Base-by-base conservation (phyloP, 345 rosid genomes). In the Linum tenue region DNA sequence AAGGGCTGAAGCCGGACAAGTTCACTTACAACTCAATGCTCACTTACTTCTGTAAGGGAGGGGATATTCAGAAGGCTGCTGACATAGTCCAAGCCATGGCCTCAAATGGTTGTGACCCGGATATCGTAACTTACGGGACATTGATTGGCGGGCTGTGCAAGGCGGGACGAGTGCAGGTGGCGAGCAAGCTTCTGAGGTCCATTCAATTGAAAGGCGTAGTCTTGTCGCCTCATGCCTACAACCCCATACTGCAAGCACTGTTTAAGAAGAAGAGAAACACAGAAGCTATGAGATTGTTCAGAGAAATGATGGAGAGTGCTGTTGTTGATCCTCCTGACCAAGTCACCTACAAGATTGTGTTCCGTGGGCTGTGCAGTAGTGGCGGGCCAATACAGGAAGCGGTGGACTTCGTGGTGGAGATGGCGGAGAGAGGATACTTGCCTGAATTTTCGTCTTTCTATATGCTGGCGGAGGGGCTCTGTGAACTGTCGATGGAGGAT, bases 331-430 rank as follows among this genome's bases (percentile, higher is more conserved):
- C 83, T 67, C 91, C 91, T 0, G 92, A 87, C 68, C 86, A 84
- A 37, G 62, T 84, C 9, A 76, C 92, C 14, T 82, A 85, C 61
- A 83, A 72, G 73, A 70, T 87, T 15, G 86, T 92, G 36, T 89
- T 87, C 68, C 85, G 89, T 14, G 94, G 97, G 50, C 85, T 91
- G 39, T 82, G 88, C 66, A 82, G 72, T 5, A 85, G 87, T 37
- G 96, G 97, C 12, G 94, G 95, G 16, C 88, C 97, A 37, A 83
- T 86, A 12, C 80, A 80, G 55, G 92, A 92, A 81, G 96, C 96
- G 51, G 96, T 88, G 66, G 88, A 86, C 77, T 86, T 91, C 51
- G 67, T 81, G 67, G 72, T 84, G 41, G 91, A 91, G 87, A 80
- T 88, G 91, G 69, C 72, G 12, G 85, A 81, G 76, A 81, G 73